Conservation (phyloP, 2,329 filamentous ascomycete genomes). For the Pseudocercospora crystallina region DNA sequence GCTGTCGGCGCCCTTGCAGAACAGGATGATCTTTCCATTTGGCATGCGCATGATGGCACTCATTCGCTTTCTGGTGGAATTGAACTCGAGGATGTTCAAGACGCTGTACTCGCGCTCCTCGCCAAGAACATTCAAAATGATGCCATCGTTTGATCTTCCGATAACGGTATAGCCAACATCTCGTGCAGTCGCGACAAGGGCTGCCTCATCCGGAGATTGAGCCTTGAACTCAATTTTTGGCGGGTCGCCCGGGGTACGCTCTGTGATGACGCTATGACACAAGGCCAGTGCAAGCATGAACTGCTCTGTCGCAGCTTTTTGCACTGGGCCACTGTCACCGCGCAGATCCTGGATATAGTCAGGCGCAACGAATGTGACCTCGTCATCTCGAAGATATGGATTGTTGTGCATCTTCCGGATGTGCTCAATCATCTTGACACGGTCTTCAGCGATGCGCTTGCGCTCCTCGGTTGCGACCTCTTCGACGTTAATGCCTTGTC, state of each 20-base stretch:
- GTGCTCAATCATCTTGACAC: slow-evolving; percentile 67
- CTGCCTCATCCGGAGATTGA: slow-evolving; percentile 94
- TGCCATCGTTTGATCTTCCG: slow-evolving; percentile 73
- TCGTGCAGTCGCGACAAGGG: slow-evolving; percentile 87
- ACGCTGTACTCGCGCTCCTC: slow-evolving; percentile 82
- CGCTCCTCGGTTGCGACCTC: slow-evolving; percentile 71
- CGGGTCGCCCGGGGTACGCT: slow-evolving; percentile 83
- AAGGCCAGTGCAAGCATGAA: slow-evolving; percentile 95
- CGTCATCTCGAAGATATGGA: slow-evolving; percentile 84
- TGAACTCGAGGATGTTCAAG: slow-evolving; percentile 95
- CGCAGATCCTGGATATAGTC: slow-evolving; percentile 82
- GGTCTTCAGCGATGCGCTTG: slow-evolving; percentile 76
- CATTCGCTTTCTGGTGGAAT: slow-evolving; percentile 95
- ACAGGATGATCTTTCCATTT: slow-evolving; percentile 81
- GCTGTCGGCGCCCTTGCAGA: slow-evolving; percentile 97
- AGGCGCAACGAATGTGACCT: slow-evolving; percentile 87
- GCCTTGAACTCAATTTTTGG: slow-evolving; percentile 94
- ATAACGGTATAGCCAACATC: slow-evolving; percentile 95
- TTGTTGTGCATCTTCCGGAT: slow-evolving; percentile 82
- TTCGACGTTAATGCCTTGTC: slow-evolving; percentile 82
- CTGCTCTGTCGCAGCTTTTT: slow-evolving; percentile 74
- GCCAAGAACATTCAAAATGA: slow-evolving; percentile 83
- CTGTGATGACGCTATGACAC: slow-evolving; percentile 95
- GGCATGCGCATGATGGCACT: slow-evolving; percentile 96
- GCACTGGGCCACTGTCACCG: slow-evolving; percentile 73